Evolutionary conservation across 768 basidiomycete species (phyloP), one percentile per base, ranked within the genome.

Genomic region (Pisolithus orientalis): DNA sequence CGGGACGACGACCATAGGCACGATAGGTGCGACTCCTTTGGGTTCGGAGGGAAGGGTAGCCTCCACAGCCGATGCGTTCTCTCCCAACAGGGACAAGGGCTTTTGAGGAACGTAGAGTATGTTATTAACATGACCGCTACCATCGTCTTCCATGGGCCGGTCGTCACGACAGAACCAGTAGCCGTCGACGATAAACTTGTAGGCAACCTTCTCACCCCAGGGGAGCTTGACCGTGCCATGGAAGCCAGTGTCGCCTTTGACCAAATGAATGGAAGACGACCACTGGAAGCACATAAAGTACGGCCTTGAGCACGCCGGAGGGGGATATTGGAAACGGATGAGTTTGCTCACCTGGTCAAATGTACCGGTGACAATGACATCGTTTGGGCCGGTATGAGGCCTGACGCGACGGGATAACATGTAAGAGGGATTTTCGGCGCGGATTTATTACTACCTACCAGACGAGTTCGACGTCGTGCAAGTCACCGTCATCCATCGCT

Each of bases 111-210:
- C 69, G 32, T 62, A 70, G 57, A 79, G 77, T 49, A 87, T 69
- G 64, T 90, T 88, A 67, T 92, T 92, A 17, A 83, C 63, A 65
- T 84, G 85, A 14, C 87, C 88, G 21, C 70, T 68, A 8, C 66
- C 63, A 59, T 90, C 87, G 1, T 68, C 62, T 66, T 87, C 85
- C 49, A 79, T 80, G 6, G 83, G 81, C 52, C 75, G 74, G 53
- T 75, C 74, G 34, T 76, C 73, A 44, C 75, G 73, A 44, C 75
- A 73, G 45, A 71, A 59, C 88, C 87, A 91, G 53, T 67, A 60
- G 34, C 82, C 84, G 63, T 92, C 90, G 49, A 91, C 87, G 63
- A 90, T 72, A 63, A 82, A 92, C 68, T 92, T 92, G 80, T 86
- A 92, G 6, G 71, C 61, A 52, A 87, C 70, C 60, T 80, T 84